phyloP scores from a whole-genome alignment of 352 stramenopile genomes.

The Thraustotheca clavata region DNA sequence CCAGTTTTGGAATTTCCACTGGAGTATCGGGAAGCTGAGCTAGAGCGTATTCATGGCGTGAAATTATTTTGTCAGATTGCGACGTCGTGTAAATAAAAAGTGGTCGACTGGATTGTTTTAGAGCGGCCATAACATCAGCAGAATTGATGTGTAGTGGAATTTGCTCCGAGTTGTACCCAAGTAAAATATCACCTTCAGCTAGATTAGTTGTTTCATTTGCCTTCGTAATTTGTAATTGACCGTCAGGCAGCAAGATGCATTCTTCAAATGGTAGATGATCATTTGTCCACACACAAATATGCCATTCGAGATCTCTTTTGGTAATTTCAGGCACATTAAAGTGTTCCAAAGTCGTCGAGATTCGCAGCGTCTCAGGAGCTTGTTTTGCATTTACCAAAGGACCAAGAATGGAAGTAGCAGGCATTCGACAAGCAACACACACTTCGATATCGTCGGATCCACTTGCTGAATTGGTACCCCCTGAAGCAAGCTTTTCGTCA shows the following conservation, averaged over 20 bases:
- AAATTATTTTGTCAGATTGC: not conserved
- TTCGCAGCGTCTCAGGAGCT: not conserved
- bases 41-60: not conserved
- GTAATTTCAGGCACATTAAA: not conserved
- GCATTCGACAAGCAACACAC: not conserved
- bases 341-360: not conserved
- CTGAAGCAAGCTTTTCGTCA: slow-evolving; percentile 3
- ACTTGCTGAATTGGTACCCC: not conserved
- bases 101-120: not conserved
- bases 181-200: not conserved
- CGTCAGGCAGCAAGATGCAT: not conserved
- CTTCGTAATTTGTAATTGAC: not conserved
- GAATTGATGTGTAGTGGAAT: not conserved
- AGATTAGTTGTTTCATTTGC: not conserved
- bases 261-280: not conserved
- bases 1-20: not conserved
- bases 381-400: not conserved
- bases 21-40: not conserved
- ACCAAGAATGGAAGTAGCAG: not conserved
- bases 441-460: not conserved
- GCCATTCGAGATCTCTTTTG: not conserved
- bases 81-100: not conserved
- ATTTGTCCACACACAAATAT: not conserved
- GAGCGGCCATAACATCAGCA: not conserved
- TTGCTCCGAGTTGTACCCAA: not conserved